Evolutionary conservation across 2,329 filamentous ascomycete genomes (phyloP).

Genomic region (Nakataea oryzae): DNA sequence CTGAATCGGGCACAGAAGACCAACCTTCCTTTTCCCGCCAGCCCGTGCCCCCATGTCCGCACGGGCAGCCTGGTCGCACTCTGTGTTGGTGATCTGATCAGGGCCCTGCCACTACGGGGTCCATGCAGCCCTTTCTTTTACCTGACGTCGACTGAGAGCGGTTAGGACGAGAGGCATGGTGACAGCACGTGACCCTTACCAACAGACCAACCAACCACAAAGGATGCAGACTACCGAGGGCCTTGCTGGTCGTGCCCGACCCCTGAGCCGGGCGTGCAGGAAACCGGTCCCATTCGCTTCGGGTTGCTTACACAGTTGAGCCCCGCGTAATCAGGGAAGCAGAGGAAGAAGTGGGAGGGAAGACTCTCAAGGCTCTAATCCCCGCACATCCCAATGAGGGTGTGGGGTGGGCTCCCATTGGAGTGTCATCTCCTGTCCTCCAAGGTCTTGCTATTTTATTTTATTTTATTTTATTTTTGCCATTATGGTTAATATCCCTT

Average conservation of each 20-base stretch:
- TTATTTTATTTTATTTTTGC: no score
- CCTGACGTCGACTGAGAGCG: no score
- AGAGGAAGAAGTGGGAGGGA: not conserved
- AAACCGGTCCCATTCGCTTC: not conserved
- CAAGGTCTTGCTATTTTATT: no score
- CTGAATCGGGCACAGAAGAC: not conserved
- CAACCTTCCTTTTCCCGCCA: not conserved
- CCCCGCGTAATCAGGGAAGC: no score
- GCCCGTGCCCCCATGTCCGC: not conserved
- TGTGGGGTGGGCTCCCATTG: not conserved
- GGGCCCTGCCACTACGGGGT: not conserved
- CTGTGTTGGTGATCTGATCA: not conserved
- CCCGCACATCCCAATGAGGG: not conserved
- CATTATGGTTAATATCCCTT: no score
- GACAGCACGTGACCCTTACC: not conserved
- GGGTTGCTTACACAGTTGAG: not conserved
- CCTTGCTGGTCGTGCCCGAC: not conserved
- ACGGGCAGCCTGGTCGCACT: not conserved
- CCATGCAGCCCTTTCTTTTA: no score
- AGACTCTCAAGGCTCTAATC: not conserved
- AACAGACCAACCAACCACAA: not conserved
- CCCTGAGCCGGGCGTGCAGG: not conserved
- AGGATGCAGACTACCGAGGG: not conserved
- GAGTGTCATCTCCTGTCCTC: not conserved
- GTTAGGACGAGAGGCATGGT: not conserved